A percentile compares a stretch with the other conserved stretches of the same genome.
Evolutionary conservation across 805 yeast genomes (phyloP).

Genomic region (Ogataea parapolymorpha): DNA sequence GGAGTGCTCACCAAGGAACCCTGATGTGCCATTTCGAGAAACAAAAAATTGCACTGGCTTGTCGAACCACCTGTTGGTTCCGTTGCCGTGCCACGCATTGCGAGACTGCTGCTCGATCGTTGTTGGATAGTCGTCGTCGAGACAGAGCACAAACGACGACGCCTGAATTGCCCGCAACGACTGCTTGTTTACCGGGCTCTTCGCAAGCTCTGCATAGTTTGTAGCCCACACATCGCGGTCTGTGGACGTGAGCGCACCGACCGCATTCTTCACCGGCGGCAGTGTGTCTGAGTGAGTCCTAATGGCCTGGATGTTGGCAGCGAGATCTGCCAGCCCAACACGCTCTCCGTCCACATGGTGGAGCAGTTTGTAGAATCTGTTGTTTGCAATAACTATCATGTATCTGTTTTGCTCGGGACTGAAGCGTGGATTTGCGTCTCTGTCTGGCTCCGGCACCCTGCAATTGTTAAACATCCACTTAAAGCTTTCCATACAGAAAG

Average conservation of each 20-base stretch:
- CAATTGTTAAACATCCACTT: constrained; percentile 86
- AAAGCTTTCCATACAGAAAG: constrained; percentile 95
- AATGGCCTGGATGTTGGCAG: constrained; percentile 58
- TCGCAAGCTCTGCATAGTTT: constrained; percentile 53
- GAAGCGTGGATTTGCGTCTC: constrained; percentile 56
- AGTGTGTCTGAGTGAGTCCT: constrained; percentile 33
- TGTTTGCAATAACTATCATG: constrained; percentile 68
- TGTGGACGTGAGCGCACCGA: constrained; percentile 79
- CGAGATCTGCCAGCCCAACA: constrained; percentile 46
- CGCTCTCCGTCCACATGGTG: constrained; percentile 52
- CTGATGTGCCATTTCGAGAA: constrained; percentile 79
- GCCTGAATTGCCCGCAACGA: constrained; percentile 68
- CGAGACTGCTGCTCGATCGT: constrained; percentile 81
- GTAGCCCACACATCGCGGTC: constrained; percentile 81
- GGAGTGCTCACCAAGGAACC: constrained; percentile 95
- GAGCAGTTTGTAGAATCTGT: constrained; percentile 74
- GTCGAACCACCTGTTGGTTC: constrained; percentile 85
- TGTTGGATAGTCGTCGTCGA: constrained; percentile 70
- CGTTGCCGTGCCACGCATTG: constrained; percentile 94
- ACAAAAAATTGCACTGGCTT: constrained; percentile 86
- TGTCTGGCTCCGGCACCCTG: constrained; percentile 66
- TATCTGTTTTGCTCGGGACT: constrained; percentile 53
- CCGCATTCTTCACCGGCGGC: constrained; percentile 45
- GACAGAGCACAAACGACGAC: constrained; percentile 75
- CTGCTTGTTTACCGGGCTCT: constrained; percentile 57